Conservation (phyloP, 1,284 basidiomycete species). For the Stereum hirsutum region DNA sequence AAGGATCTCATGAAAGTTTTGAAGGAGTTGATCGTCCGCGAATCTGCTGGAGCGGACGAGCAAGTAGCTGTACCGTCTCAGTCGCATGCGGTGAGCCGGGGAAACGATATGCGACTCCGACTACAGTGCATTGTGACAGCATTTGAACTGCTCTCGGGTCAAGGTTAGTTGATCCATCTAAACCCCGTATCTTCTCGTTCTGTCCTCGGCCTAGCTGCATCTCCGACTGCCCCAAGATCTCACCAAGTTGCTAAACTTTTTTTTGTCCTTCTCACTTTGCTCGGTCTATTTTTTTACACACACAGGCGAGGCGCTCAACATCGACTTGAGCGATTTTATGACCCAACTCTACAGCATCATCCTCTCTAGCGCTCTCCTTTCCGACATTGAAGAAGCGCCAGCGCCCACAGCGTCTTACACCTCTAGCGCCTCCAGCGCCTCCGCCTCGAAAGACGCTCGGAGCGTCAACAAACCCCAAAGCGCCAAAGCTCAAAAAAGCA, state of each 20-base stretch:
- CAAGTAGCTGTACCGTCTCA: too few relatives aligned
- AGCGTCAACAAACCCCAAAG: too few relatives aligned
- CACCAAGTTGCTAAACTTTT: too few relatives aligned
- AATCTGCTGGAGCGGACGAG: slow-evolving; percentile 26
- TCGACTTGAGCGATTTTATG: slow-evolving; percentile 90
- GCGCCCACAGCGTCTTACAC: slow-evolving; percentile 17
- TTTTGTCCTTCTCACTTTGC: neutral
- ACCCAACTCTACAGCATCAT: slow-evolving; percentile 68
- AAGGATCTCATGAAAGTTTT: slow-evolving; percentile 88
- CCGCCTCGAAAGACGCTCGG: slow-evolving; percentile 3
- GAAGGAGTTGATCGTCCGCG: slow-evolving; percentile 63
- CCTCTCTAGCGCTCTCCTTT: slow-evolving; percentile 37
- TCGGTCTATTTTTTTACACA: neutral
- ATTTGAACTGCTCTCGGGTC: slow-evolving; percentile 92
- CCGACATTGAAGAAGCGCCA: slow-evolving; percentile 7
- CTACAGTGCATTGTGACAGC: slow-evolving; percentile 90
- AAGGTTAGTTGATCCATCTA: slow-evolving; percentile 44
- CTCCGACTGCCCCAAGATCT: too few relatives aligned
- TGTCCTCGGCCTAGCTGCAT: neutral
- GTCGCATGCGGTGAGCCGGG: slow-evolving; percentile 8
- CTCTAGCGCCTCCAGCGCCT: slow-evolving; percentile 19
- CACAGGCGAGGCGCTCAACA: slow-evolving; percentile 87
- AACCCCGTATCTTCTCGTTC: neutral
- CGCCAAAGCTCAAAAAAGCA: too few relatives aligned
- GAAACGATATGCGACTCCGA: slow-evolving; percentile 43